Evolutionary conservation across 805 yeast genomes (phyloP), one percentile per base, ranked within the genome.

Genomic region (Barnettozyma sucrosica): DNA sequence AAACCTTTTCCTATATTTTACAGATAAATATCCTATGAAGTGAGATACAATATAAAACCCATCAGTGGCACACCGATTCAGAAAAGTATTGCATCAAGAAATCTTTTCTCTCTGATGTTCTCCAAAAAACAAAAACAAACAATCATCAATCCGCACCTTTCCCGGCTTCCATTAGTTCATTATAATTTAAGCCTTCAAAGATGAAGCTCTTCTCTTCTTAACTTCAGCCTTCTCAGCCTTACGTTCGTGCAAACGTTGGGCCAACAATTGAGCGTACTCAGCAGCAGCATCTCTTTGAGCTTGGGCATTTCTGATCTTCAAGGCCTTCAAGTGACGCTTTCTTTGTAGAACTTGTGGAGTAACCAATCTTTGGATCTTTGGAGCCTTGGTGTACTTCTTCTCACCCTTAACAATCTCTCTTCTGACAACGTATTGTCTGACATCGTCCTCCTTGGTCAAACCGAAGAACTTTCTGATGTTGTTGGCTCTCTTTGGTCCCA

Each of bases 401-500:
- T 90, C 97, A 80, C 95, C 95, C 85, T 93, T 95, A 79, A 84
- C 84, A 64, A 93, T 85, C 75, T 92, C 97, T 80, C 99, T 90
- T 82, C 98, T 93, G 71, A 93, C 83, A 66, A 93, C 99, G 76
- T 81, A 93, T 76, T 80, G 77, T 72, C 76, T 82, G 61, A 86
- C 92, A 67, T 87, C 95, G 67, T 86, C 95, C 74, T 86, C 93
- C 80, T 86, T 85, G 76, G 92, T 71, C 67, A 88, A 85, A 78
- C 97, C 97, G 71, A 88, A 92, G 95, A 93, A 90, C 77, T 92
- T 90, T 85, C 97, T 89, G 75, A 92, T 92, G 90, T 90, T 77
- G 93, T 89, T 90, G 71, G 98, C 98, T 85, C 98, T 88, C 93
- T 92, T 92, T 77, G 98, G 98, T 71, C 99, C 99, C 71, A 93